Evolutionary conservation across 2,329 filamentous ascomycete species (phyloP), one percentile per base, ranked within the genome.

Genomic region (Annulohypoxylon truncatum): DNA sequence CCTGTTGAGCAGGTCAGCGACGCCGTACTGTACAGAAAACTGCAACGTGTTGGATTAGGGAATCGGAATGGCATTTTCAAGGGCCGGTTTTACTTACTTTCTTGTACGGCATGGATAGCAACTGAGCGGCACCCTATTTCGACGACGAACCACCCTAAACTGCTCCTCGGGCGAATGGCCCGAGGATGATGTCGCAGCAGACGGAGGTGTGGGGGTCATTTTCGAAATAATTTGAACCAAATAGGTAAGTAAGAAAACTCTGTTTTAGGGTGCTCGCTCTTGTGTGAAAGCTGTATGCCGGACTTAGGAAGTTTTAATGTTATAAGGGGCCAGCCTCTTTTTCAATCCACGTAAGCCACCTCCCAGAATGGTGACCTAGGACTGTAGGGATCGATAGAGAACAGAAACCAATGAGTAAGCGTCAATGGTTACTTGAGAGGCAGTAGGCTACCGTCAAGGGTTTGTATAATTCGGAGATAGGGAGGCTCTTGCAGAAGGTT

Each of bases 31-130:
- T 56, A 61, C 67, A 66, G 54, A 59, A 48, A 52, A 62, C 65
- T 63, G 44, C 42, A 28, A 66, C 38, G 40, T 29, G 67, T 59
- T 56, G 65, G 64, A 68, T 64, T 70, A 67, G 61, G 68, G 55
- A 61, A 60, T 54, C 44, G 60, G 56, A 67, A 53, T 64, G 42
- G 50, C 46, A 60, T 51, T 20, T 18, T 56, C 38, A 46, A 69
- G 56, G 64, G 57, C 56, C 61, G 61, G 46, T 44, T 60, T 40
- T 33, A 78, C 86, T 82, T 82, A 96, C 92, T 98, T 98, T 82
- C 94, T 90, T 74, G 94, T 92, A 76, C 95, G 87, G 79, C 95
- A 98, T 29, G 94, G 93, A 71, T 90, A 92, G 78, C 95, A 98
- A 75, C 94, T 97, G 52, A 98, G 84, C 48, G 95, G 95, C 13